Conservation (phyloP, 805 yeast species). For the Lachancea sp. region DNA sequence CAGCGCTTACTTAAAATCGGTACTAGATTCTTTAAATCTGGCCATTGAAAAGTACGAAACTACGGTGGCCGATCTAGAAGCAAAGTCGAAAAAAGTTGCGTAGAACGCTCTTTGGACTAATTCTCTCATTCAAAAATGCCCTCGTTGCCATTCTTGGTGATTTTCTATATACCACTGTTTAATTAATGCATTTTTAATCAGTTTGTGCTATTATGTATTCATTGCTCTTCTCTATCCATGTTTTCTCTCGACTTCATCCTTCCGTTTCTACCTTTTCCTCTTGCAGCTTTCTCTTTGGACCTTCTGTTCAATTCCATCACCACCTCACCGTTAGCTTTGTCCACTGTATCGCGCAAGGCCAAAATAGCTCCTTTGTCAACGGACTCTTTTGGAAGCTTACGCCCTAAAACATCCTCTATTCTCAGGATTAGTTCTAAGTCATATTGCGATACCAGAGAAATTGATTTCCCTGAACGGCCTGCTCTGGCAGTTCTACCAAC, state of each 20-base stretch:
- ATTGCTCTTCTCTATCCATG: conserved; percentile 41
- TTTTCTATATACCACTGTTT: too few species aligned
- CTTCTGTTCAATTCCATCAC: conserved; percentile 65
- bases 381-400: conserved; percentile 76
- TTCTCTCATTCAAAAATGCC: too few species aligned
- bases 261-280: conserved; percentile 36
- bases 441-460: conserved; percentile 88
- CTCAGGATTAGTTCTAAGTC: conserved; percentile 84
- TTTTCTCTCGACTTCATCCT: conserved; percentile 39
- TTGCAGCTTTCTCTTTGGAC: conserved; percentile 46
- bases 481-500: conserved; percentile 99
- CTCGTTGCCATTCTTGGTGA: too few species aligned
- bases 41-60: conserved; percentile 43
- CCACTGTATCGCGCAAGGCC: conserved; percentile 79
- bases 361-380: conserved; percentile 72
- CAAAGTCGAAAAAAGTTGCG: not conserved
- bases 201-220: conserved; percentile 1
- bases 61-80: conserved; percentile 5
- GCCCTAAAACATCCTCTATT: conserved; percentile 80
- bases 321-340: conserved; percentile 86
- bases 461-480: conserved; percentile 80
- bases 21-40: conserved; percentile 38
- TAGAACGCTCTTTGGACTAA: not conserved
- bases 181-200: not conserved
- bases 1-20: conserved; percentile 37